Evolutionary conservation across 1,139 yeast species (phyloP).

Genomic region (Meyerozyma athensensis): DNA sequence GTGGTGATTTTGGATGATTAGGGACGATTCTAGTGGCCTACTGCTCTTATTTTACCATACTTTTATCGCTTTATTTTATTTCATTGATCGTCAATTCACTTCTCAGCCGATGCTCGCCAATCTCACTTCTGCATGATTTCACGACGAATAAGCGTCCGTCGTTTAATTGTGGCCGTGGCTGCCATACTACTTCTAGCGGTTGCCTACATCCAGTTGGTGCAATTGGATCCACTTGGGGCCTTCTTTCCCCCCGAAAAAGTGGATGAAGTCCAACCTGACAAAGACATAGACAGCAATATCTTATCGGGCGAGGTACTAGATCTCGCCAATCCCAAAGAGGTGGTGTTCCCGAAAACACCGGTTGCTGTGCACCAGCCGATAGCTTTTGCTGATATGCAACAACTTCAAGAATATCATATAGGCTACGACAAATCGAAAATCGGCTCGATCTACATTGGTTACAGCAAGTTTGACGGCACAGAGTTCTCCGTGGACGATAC

Average conservation of each 20-base stretch:
- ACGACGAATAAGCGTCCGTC: background rate
- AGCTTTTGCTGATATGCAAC: slow-evolving; percentile 6
- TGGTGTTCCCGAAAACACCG: background rate
- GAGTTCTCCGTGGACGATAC: background rate
- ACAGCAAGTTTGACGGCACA: background rate
- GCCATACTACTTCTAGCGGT: background rate
- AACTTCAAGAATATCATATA: slow-evolving; percentile 5
- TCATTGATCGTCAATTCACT: background rate
- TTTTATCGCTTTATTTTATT: background rate
- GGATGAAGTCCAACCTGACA: background rate
- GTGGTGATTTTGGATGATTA: no score
- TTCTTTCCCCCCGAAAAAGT: background rate
- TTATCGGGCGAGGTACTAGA: no score
- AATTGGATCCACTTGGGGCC: background rate
- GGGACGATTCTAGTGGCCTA: no score
- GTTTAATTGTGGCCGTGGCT: background rate
- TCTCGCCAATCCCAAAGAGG: background rate
- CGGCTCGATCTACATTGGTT: background rate
- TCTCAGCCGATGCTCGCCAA: background rate
- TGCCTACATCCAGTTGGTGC: background rate
- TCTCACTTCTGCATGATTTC: no score
- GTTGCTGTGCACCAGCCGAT: slow-evolving; percentile 4
- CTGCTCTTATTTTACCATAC: no score
- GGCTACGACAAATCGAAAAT: slow-evolving; percentile 4
- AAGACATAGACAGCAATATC: no score